Percentiles rank a stretch among this genome's conserved stretches.
Conservation (phyloP, 2,329 filamentous ascomycete species). For the Alternaria gaisen region DNA sequence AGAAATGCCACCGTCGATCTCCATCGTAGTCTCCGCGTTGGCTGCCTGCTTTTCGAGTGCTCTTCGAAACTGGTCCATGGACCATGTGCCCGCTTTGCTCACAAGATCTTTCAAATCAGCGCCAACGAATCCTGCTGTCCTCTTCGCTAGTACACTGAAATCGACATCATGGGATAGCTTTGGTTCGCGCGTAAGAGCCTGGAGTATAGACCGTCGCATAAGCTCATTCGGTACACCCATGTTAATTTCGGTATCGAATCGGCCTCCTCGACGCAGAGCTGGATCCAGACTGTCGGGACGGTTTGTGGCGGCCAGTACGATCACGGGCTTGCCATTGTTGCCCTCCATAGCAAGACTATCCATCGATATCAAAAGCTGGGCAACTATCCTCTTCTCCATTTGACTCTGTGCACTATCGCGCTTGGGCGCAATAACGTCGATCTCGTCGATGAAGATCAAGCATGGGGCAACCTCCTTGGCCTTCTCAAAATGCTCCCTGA, state of each 20-base stretch:
- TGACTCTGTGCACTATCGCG: slow-evolving; percentile 83
- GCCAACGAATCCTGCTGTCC: slow-evolving; percentile 92
- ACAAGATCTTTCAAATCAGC: slow-evolving; percentile 82
- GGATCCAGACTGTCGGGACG: slow-evolving; percentile 86
- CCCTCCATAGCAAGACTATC: slow-evolving; percentile 76
- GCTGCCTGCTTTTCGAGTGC: slow-evolving; percentile 57
- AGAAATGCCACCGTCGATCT: slow-evolving; percentile 56
- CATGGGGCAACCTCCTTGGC: slow-evolving; percentile 87
- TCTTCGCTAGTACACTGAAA: slow-evolving; percentile 76
- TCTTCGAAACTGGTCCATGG: slow-evolving; percentile 68
- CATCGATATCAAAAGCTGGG: slow-evolving; percentile 86
- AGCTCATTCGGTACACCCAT: slow-evolving; percentile 85
- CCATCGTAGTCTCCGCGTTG: slow-evolving; percentile 56
- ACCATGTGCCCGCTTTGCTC: slow-evolving; percentile 69
- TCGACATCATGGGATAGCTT: slow-evolving; percentile 74
- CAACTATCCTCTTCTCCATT: slow-evolving; percentile 87
- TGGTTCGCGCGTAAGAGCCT: slow-evolving; percentile 73
- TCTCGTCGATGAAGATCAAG: slow-evolving; percentile 89
- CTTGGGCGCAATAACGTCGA: slow-evolving; percentile 90
- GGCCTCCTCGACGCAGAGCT: slow-evolving; percentile 74
- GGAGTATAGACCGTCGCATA: slow-evolving; percentile 80
- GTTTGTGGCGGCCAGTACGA: slow-evolving; percentile 92
- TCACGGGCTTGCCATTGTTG: slow-evolving; percentile 78
- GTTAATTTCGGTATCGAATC: slow-evolving; percentile 85
- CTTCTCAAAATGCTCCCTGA: slow-evolving; percentile 86